Evolutionary conservation across 2,329 filamentous ascomycete species (phyloP).

Genomic region (Pestalotiopsis fici): DNA sequence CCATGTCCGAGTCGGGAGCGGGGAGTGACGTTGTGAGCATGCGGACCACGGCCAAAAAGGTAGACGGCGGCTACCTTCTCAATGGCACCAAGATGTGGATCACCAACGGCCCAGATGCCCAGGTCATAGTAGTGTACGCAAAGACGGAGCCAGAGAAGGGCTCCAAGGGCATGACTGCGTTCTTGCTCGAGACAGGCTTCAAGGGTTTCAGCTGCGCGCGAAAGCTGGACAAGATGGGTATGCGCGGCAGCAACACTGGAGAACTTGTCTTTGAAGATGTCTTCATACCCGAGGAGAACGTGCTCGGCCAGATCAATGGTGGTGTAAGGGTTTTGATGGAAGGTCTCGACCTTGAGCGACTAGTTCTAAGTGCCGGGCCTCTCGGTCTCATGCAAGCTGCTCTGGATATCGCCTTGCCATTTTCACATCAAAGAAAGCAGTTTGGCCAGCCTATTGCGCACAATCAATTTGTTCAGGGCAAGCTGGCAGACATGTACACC

Average conservation of each 20-base stretch:
- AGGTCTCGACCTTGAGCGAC: slow-evolving; percentile 87
- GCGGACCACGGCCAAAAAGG: slow-evolving; percentile 79
- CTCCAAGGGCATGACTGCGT: slow-evolving; percentile 92
- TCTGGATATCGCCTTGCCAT: slow-evolving; percentile 82
- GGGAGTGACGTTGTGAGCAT: slow-evolving; percentile 95
- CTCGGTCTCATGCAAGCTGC: slow-evolving; percentile 93
- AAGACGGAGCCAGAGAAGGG: slow-evolving; percentile 82
- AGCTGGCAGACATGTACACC: slow-evolving; percentile 96
- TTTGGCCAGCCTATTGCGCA: slow-evolving; percentile 85
- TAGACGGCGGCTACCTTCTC: slow-evolving; percentile 82
- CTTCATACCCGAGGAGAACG: slow-evolving; percentile 80
- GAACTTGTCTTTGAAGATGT: slow-evolving; percentile 90
- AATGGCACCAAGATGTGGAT: slow-evolving; percentile 99
- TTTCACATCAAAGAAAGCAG: slow-evolving; percentile 85
- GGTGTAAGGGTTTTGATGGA: slow-evolving; percentile 95
- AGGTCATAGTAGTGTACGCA: slow-evolving; percentile 92
- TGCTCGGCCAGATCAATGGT: slow-evolving; percentile 77
- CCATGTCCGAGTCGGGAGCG: slow-evolving; percentile 91
- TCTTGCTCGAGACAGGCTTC: slow-evolving; percentile 74
- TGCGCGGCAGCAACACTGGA: slow-evolving; percentile 95
- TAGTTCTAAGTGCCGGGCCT: slow-evolving; percentile 89
- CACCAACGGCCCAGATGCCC: slow-evolving; percentile 95
- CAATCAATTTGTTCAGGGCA: slow-evolving; percentile 91
- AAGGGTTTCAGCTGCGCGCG: slow-evolving; percentile 83
- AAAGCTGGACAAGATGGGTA: slow-evolving; percentile 97